These are phyloP conservation scores for Nemania abortiva DNA, from an alignment of 2,329 filamentous ascomycete species.

Conservation along the genomic window DNA sequence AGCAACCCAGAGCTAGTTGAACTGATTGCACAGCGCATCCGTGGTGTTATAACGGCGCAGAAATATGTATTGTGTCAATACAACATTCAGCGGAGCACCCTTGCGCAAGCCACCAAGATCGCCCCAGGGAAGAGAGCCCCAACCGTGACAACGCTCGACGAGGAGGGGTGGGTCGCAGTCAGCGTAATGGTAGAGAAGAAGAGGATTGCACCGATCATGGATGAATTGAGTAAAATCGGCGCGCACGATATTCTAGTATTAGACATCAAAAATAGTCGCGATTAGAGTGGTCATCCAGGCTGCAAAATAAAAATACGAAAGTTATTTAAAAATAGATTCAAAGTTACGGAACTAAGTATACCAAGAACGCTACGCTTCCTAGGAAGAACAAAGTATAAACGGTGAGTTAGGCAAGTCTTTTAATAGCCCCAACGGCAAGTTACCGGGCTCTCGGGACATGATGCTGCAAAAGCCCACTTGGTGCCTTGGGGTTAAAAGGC, in stretches of 20 bases:
- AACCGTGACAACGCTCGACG: constrained; percentile 89
- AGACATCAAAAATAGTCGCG: constrained; percentile 78
- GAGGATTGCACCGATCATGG: constrained; percentile 87
- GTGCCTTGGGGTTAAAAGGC: constrained; percentile 8
- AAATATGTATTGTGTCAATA: constrained; percentile 96
- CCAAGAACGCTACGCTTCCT: no score
- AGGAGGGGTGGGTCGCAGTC: constrained; percentile 93
- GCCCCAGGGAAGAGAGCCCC: constrained; percentile 95
- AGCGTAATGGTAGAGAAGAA: constrained; percentile 93
- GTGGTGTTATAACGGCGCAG: constrained; percentile 94
- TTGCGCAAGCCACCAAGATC: constrained; percentile 77
- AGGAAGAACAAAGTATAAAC: no score
- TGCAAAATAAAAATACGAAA: not conserved
- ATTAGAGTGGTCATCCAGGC: constrained; percentile 31
- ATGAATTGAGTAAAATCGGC: constrained; percentile 79
- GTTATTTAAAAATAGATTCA: not conserved
- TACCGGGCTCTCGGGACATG: no score
- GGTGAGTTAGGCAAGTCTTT: no score
- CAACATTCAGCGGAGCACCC: constrained; percentile 81
- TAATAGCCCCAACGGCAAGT: no score
- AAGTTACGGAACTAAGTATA: not conserved
- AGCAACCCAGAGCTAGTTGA: constrained; percentile 84
- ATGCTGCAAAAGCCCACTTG: constrained; percentile 14
- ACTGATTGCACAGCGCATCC: constrained; percentile 86
- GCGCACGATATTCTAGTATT: constrained; percentile 88